These are phyloP conservation scores for Fusarium albosuccineum DNA, from an alignment of 2,329 filamentous ascomycete genomes.

Conservation along the genomic window DNA sequence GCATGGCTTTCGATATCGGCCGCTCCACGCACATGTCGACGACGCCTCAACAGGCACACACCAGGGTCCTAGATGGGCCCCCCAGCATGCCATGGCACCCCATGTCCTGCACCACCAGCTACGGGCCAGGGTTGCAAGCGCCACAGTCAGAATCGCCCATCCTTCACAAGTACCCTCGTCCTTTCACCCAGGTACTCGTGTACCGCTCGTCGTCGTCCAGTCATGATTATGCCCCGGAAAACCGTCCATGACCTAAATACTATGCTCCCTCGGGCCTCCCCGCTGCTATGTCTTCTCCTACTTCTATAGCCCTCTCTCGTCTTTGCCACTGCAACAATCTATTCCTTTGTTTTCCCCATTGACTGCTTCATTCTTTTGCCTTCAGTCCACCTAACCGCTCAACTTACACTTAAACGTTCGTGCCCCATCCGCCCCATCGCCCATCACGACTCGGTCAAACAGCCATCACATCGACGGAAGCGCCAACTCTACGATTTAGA, in stretches of 20 bases:
- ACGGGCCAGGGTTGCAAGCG: conserved; percentile 33
- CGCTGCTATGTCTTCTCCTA: conserved; percentile 37
- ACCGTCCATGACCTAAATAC: conserved; percentile 48
- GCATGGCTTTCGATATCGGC: conserved; percentile 32
- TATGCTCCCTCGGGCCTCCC: conserved; percentile 43
- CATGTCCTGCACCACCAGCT: conserved; percentile 24
- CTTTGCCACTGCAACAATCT: conserved; percentile 35
- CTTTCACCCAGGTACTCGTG: conserved; percentile 43
- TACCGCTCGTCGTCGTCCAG: conserved; percentile 45
- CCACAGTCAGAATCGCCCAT: conserved; percentile 45
- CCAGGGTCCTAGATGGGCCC: conserved; percentile 3
- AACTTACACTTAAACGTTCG: conserved; percentile 37
- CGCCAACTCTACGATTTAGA: conserved; percentile 40
- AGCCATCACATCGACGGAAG: conserved; percentile 40
- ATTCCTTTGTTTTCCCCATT: conserved; percentile 23
- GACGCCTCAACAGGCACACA: conserved; percentile 18
- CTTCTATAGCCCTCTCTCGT: conserved; percentile 35
- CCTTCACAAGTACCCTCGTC: conserved; percentile 44
- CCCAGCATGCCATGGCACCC: conserved; percentile 28
- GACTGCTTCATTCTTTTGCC: conserved; percentile 14
- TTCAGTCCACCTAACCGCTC: conserved; percentile 18
- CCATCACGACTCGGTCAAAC: conserved; percentile 28
- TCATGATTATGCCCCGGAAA: conserved; percentile 45
- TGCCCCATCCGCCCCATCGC: conserved; percentile 21
- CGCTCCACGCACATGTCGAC: conserved; percentile 40